These are phyloP conservation scores for Diaporthe batatas DNA, from an alignment of 2,329 filamentous ascomycete genomes.

Conservation along the genomic window DNA sequence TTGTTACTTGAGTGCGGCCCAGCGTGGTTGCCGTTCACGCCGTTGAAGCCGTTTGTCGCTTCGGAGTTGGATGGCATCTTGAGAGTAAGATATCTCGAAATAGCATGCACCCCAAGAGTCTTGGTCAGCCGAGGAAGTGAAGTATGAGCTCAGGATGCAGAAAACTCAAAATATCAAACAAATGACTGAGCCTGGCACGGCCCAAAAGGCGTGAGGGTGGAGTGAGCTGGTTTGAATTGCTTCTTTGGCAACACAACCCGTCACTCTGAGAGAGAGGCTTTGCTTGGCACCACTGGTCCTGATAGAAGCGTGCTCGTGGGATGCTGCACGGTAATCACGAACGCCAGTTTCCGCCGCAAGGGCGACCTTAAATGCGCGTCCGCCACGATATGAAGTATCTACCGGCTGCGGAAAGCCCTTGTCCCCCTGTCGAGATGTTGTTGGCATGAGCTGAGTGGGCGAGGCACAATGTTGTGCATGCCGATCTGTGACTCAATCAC, in stretches of 20 bases:
- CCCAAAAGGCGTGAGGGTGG: not conserved
- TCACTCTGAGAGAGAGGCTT: not conserved
- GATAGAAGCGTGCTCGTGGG: not conserved
- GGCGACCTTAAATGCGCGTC: not conserved
- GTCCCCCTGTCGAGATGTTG: constrained; percentile 8
- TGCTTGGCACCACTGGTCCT: not conserved
- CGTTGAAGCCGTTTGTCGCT: constrained; percentile 6
- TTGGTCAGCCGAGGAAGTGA: not conserved
- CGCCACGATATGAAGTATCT: constrained; percentile 7
- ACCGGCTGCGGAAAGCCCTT: not conserved
- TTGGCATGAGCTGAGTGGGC: constrained; percentile 1
- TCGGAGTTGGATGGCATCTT: constrained; percentile 15
- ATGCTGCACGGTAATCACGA: not conserved
- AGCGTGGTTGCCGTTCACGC: constrained; percentile 1
- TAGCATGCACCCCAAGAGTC: not conserved
- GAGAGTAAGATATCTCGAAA: not conserved
- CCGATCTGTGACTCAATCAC: constrained; percentile 25
- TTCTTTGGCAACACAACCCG: not conserved
- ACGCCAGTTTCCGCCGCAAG: not conserved
- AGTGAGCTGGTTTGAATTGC: not conserved
- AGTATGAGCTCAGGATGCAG: not conserved
- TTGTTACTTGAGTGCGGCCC: constrained; percentile 1
- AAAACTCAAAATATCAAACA: not conserved
- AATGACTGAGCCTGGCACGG: not conserved
- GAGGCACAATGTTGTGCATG: not conserved